Base-by-base conservation (phyloP, 169 alveolate genomes). In the Plasmodium berghei region DNA sequence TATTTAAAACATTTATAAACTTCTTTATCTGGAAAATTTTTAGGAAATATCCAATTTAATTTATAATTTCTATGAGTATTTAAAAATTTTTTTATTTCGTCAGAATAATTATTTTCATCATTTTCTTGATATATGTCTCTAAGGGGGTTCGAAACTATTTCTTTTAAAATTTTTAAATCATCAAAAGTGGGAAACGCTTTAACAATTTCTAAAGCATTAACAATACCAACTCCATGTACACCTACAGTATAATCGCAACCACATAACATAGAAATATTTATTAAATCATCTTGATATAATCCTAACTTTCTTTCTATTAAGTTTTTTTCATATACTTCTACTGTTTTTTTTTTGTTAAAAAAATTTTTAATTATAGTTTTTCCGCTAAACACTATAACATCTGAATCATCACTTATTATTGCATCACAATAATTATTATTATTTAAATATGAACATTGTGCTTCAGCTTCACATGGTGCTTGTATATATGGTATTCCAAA, bases 391-490 rank as follows among this genome's bases (percentile, higher is more conserved):
- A 97, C 97, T 64, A 98, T 87, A n/a, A 97, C 96, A 87, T 98
- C 99, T 12, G 98, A 95, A 73, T 98, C 99, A 62, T 98, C 99
- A 6, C 99, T 95, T 1, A 98, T 89, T 40, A 98, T 99, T 2
- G 99, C 98, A 88, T 95, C 96, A 28, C 96, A 96, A 40, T 91
- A 72, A 26, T 96, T 96, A 14, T 42, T 48, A 48, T 72, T 87
- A 61, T 91, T 96, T 49, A 98, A 90, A 52, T 88, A 89, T 5
- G 99, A 98, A 26, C 99, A 97, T 55, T 97, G 98, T 14, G 99
- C 98, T 80, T 98, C 99, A 10, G 99, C 99, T 89, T 98, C 99
- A 18, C 97, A 96, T 4, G 99, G 99, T 3, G 99, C 98, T n/a
- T 95, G 96, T 59, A 98, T 87, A 91, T 92, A 97, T 0, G 99